Conservation (phyloP, 2,329 filamentous ascomycete genomes). For the Mycogone perniciosa region DNA sequence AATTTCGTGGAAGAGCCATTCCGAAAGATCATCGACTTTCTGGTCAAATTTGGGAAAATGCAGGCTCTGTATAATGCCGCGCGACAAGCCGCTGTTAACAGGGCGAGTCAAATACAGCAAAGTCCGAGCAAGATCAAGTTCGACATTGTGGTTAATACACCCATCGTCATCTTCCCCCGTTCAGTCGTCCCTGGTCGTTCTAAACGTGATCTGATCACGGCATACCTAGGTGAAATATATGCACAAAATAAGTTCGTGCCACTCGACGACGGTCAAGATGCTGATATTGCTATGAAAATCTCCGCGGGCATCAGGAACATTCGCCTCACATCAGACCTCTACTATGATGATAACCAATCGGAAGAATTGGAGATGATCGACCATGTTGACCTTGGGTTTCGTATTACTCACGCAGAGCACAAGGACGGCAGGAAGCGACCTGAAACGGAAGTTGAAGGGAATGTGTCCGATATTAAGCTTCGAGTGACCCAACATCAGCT, state of each 20-base stretch:
- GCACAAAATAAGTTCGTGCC: conserved; percentile 88
- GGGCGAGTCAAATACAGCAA: conserved; percentile 89
- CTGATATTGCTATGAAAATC: conserved; percentile 79
- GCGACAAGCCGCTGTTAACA: conserved; percentile 85
- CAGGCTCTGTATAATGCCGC: conserved; percentile 98
- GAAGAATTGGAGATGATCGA: conserved; percentile 97
- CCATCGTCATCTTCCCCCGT: conserved; percentile 90
- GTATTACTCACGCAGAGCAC: conserved; percentile 87
- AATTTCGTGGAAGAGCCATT: conserved; percentile 98
- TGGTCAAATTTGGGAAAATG: conserved; percentile 99
- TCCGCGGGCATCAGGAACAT: conserved; percentile 89
- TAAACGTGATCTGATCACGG: conserved; percentile 77
- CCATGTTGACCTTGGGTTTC: conserved; percentile 90
- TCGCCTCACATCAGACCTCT: conserved; percentile 79
- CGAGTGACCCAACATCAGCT: conserved; percentile 85
- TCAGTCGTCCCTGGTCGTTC: conserved; percentile 63
- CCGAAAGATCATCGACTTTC: conserved; percentile 94
- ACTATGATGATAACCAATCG: conserved; percentile 63
- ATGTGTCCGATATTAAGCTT: conserved; percentile 89
- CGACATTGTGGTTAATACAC: conserved; percentile 87
- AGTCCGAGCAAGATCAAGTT: conserved; percentile 88
- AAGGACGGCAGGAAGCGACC: conserved; percentile 69
- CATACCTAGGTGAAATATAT: conserved; percentile 95
- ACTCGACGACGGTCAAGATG: conserved; percentile 67
- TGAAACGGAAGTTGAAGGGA: conserved; percentile 85